Evolutionary conservation across 768 basidiomycete species (phyloP).

Genomic region (Glaciozyma antarctica): DNA sequence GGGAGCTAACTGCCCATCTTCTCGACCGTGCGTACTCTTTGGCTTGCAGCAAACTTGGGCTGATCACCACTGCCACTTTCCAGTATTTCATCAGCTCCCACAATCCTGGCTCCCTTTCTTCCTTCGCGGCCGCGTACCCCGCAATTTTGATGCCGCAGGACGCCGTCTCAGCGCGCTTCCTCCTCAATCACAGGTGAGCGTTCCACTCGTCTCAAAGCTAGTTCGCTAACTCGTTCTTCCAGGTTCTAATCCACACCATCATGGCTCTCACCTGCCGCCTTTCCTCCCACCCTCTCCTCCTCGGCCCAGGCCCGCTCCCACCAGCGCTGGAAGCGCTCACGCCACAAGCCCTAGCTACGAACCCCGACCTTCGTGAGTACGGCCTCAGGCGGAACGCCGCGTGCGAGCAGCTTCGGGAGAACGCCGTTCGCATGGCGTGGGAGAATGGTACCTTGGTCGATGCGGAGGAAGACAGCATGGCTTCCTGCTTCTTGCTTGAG

Average conservation of each 20-base stretch:
- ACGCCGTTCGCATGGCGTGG: constrained; percentile 21
- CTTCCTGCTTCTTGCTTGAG: constrained; percentile 26
- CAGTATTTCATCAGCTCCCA: constrained; percentile 25
- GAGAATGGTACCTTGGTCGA: constrained; percentile 16
- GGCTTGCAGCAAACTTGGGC: no score
- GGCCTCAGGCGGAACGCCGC: constrained; percentile 11
- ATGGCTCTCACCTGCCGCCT: constrained; percentile 28
- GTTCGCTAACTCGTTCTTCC: no score
- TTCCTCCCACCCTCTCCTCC: constrained; percentile 21
- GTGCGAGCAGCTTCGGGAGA: constrained; percentile 15
- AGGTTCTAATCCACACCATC: constrained; percentile 22
- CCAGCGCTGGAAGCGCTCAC: constrained; percentile 15
- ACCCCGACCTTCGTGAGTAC: constrained; percentile 19
- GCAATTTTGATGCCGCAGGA: constrained; percentile 20
- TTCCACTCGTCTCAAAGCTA: neutral
- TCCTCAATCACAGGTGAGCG: constrained; percentile 16
- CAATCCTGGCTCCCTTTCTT: constrained; percentile 23
- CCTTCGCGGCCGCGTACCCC: neutral
- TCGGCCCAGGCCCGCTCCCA: constrained; percentile 4
- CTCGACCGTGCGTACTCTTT: constrained; percentile 13
- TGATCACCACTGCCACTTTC: no score
- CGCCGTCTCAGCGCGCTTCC: constrained; percentile 7
- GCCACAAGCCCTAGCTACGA: neutral
- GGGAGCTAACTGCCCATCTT: constrained; percentile 21
- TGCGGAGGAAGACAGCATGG: constrained; percentile 22